Percentiles rank a stretch among this genome's conserved stretches.
These are phyloP conservation scores for Ophiocordyceps camponoti-floridani DNA, from an alignment of 2,329 filamentous ascomycete genomes.

Conservation along the genomic window DNA sequence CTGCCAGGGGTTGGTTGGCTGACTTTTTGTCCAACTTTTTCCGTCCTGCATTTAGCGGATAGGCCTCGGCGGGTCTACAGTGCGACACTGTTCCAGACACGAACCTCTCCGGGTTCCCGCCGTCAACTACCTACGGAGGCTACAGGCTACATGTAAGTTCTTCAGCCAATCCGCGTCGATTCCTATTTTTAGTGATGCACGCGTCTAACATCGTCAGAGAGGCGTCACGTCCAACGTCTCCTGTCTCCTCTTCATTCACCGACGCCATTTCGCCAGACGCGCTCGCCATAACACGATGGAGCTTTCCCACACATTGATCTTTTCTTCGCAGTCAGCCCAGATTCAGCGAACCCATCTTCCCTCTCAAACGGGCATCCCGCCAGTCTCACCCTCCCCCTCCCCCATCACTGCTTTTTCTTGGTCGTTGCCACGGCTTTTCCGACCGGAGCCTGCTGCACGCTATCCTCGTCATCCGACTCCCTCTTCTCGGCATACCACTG, in stretches of 20 bases:
- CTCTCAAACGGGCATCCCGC: not conserved
- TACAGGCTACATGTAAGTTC: too few relatives aligned
- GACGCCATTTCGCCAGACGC: not conserved
- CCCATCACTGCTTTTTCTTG: conserved; percentile 18
- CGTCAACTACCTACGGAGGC: too few relatives aligned
- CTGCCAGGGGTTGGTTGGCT: too few relatives aligned
- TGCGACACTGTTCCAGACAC: too few relatives aligned
- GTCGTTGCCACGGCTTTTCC: conserved; percentile 7
- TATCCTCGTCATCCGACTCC: conserved; percentile 56
- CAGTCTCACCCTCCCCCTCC: not conserved
- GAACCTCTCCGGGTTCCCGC: too few relatives aligned
- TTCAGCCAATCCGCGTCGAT: not conserved
- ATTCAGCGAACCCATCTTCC: not conserved
- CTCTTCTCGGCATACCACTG: conserved; percentile 98
- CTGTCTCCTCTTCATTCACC: not conserved
- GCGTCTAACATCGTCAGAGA: not conserved
- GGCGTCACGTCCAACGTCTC: not conserved
- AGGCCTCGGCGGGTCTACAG: too few relatives aligned
- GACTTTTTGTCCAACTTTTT: too few relatives aligned
- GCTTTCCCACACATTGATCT: too few relatives aligned
- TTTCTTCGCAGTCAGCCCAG: too few relatives aligned
- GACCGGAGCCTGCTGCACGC: conserved; percentile 6
- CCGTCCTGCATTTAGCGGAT: too few relatives aligned
- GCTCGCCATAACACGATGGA: not conserved
- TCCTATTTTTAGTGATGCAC: not conserved